Evolutionary conservation across 495 filamentous ascomycete genomes (phyloP), one percentile per base, ranked within the genome.

Genomic region (Massariosphaeria phaeospora): DNA sequence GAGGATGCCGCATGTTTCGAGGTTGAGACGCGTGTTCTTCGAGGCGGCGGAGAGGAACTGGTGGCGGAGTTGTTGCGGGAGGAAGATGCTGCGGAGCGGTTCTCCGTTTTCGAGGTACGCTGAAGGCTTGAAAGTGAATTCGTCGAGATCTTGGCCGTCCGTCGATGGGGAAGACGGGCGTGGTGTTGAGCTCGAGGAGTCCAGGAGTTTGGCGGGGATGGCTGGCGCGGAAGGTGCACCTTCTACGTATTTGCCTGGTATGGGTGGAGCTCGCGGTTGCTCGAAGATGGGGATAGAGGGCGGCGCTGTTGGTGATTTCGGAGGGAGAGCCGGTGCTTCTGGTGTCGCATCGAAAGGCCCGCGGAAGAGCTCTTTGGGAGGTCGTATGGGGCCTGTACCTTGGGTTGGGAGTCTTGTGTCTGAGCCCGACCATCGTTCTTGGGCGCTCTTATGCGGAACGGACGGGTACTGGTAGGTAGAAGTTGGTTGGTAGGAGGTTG

Each of bases 1-100:
- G 15, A 98, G 79, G 46, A 98, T 85, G 20, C 91, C 93, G 69
- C 91, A 96, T 49, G 91, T 96, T 70, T 98, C 93, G 13, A 96
- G 76, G 45, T 93, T 95, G 6, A 71, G 75, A 21, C 70, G 71
- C 0, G 94, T 96, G 66, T 96, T 96, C 13, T 80, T 67, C 0
- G 75, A 69, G 3, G 90, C 93, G 15, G 87, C 65, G 2, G 73
- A 63, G 10, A 97, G 74, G 68, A 98, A 98, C 12, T 69, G 68
- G 1, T 69, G 59, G 9, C 93, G 89, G 1, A 98, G 79, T 5
- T 78, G 69, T 2, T 81, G 74, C 0, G 93, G 89, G 8, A 98
- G 77, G 66, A 96, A 95, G 43, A 98, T 75, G 0, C 91, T 86
- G 27, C 93, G 85, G 13, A 98, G 75, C 17, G 89, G 85, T 1